Evolutionary conservation across 2,329 filamentous ascomycete species (phyloP), one percentile per base, ranked within the genome.

Genomic region (Cryphonectria nitschkei): DNA sequence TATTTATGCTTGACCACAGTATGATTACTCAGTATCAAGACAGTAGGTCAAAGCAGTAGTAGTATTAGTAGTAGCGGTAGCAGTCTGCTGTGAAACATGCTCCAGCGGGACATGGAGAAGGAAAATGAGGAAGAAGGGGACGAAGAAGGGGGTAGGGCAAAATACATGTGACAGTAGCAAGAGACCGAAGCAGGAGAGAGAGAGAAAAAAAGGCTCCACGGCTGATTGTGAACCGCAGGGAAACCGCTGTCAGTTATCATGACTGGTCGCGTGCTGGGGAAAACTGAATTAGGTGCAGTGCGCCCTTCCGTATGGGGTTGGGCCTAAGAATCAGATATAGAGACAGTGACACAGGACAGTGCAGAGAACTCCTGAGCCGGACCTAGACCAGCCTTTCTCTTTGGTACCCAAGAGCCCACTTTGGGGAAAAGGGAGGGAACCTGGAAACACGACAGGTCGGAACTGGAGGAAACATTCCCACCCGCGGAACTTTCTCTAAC

Each of bases 1-100:
- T 67, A 64, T 68, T 68, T 65, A 67, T 46, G 65, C 46, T 61
- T 13, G 14, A 56, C 37, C 61, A 64, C 61, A 64, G 61, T 64
- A 64, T 46, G 58, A 61, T 61, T 61, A 58, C 54, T 58, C 54
- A 58, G 54, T 61, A 61, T 39, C 16, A 61, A 13, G 58, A 61
- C 34, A 32, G 46, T 50, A 50, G 46, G 46, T 50, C 5, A 11
- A 6, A n/a, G 46, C n/a, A n/a, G 22, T n/a, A 50, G 46, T 9
- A 50, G 46, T 46, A 39, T 7, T 11, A 39, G 37, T 39, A 39
- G 37, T 39, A 39, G 9, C 8, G 9, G 9, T 46, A 22, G 16
- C n/a, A 50, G 61, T 46, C 61, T 64, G 61, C 61, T 19, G 61
- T 64, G 61, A 46, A 64, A 65, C 63, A 54, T 39, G 22, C 9